phyloP scores from a whole-genome alignment of 2,329 filamentous ascomycete genomes.

The Metarhizium sp. region DNA sequence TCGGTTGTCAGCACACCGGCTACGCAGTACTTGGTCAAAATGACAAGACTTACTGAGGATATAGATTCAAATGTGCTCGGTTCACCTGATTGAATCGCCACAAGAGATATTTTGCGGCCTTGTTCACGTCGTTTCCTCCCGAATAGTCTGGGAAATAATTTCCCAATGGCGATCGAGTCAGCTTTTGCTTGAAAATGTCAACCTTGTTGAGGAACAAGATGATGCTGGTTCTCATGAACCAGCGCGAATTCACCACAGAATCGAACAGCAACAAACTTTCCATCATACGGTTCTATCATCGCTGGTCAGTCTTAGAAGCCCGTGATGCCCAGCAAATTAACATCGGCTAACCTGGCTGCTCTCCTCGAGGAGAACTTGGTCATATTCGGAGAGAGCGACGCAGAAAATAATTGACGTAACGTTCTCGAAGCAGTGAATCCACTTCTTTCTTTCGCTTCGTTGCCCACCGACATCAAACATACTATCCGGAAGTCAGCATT shows the following conservation, averaged over 20 bases:
- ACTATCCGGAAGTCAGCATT: conserved; percentile 37
- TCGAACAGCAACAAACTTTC: conserved; percentile 94
- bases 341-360: conserved; percentile 71
- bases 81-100: conserved; percentile 99
- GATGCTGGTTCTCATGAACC: conserved; percentile 99
- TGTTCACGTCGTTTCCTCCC: conserved; percentile 94
- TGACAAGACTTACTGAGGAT: conserved; percentile 75
- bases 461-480: conserved; percentile 99
- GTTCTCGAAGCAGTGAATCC: conserved; percentile 99
- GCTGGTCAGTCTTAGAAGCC: neutral
- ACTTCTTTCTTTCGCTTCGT: conserved; percentile 96
- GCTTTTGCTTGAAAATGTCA: conserved; percentile 93
- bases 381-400: conserved; percentile 94
- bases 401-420: conserved; percentile 99
- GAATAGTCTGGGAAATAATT: conserved; percentile 99
- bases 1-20: neutral
- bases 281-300: conserved; percentile 93
- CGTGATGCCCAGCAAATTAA: neutral
- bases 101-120: conserved; percentile 92
- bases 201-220: conserved; percentile 99
- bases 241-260: conserved; percentile 95
- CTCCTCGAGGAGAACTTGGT: conserved; percentile 93
- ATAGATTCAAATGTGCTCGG: conserved; percentile 87
- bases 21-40: neutral
- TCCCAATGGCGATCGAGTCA: conserved; percentile 76